phyloP scores from a whole-genome alignment of 2,329 filamentous ascomycete genomes.

The Paracoccidioides lutzii region DNA sequence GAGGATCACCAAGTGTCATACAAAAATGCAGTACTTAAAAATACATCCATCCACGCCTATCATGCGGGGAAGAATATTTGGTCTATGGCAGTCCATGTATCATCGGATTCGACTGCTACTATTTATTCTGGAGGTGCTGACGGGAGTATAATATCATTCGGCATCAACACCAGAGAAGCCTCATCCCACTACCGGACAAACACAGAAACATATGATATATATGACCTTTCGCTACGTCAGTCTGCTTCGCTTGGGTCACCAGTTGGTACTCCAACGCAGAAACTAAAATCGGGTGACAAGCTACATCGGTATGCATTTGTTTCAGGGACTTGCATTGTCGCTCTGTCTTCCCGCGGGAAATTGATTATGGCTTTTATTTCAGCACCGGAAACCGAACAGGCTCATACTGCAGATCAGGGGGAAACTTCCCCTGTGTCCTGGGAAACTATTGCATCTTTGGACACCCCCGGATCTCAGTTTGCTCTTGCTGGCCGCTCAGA shows the following conservation, averaged over 20 bases:
- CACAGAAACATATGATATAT: not conserved
- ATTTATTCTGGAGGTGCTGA: slow-evolving; percentile 77
- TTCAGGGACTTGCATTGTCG: slow-evolving; percentile 22
- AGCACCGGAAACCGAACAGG: not conserved
- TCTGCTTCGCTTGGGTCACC: not conserved
- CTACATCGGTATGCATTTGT: slow-evolving; percentile 25
- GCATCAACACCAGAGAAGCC: slow-evolving; percentile 8
- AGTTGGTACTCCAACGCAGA: not conserved
- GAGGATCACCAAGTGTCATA: slow-evolving; percentile 15
- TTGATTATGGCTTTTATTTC: slow-evolving; percentile 21
- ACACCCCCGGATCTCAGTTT: slow-evolving; percentile 21
- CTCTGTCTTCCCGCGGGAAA: slow-evolving; percentile 18
- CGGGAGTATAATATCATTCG: slow-evolving; percentile 41
- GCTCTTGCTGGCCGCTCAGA: slow-evolving; percentile 20
- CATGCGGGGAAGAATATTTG: slow-evolving; percentile 88
- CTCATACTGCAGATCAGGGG: not conserved
- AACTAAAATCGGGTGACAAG: slow-evolving; percentile 8
- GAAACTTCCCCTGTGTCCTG: slow-evolving; percentile 13
- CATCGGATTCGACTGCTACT: not conserved
- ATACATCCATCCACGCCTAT: slow-evolving; percentile 45
- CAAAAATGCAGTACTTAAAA: slow-evolving; percentile 26
- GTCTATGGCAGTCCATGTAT: slow-evolving; percentile 44
- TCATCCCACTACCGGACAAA: not conserved
- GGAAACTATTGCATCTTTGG: slow-evolving; percentile 18
- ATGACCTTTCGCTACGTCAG: not conserved